Conservation (phyloP, 2,329 filamentous ascomycete genomes). For the Achaetomium macrosporum region DNA sequence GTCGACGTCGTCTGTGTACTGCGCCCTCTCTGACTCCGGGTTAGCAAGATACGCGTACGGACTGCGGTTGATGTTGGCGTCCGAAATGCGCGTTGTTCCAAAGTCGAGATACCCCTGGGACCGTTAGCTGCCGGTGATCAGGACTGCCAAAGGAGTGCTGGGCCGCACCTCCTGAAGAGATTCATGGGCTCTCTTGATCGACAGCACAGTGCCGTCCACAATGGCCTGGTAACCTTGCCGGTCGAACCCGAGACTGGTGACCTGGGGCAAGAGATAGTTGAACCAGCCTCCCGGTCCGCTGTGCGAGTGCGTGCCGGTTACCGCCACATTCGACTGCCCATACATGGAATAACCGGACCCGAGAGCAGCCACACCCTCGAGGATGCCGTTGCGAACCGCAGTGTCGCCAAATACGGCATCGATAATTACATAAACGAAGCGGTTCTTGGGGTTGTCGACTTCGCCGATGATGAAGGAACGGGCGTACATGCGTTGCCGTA, state of each 20-base stretch:
- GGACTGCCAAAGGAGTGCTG: not conserved
- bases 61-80: constrained; percentile 79
- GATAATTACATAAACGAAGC: constrained; percentile 81
- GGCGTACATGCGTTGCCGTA: constrained; percentile 80
- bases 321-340: constrained; percentile 72
- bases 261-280: constrained; percentile 85
- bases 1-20: constrained; percentile 59
- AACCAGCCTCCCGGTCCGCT: constrained; percentile 86
- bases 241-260: constrained; percentile 80
- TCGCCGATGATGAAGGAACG: constrained; percentile 82
- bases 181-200: constrained; percentile 73
- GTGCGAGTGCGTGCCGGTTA: constrained; percentile 88
- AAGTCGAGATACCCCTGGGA: constrained; percentile 59
- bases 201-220: constrained; percentile 74
- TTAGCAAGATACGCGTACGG: constrained; percentile 81
- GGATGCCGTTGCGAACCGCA: constrained; percentile 74
- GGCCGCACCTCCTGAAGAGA: constrained; percentile 46
- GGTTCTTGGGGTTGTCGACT: constrained; percentile 55
- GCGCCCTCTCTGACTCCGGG: constrained; percentile 62
- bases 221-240: constrained; percentile 81
- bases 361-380: constrained; percentile 62
- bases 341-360: constrained; percentile 71
- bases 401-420: constrained; percentile 84
- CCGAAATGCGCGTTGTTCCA: constrained; percentile 53
- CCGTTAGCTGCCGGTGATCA: not conserved